Conservation (phyloP, 192 early-diverging fungal species). For the Fimicolochytrium jonesii region DNA sequence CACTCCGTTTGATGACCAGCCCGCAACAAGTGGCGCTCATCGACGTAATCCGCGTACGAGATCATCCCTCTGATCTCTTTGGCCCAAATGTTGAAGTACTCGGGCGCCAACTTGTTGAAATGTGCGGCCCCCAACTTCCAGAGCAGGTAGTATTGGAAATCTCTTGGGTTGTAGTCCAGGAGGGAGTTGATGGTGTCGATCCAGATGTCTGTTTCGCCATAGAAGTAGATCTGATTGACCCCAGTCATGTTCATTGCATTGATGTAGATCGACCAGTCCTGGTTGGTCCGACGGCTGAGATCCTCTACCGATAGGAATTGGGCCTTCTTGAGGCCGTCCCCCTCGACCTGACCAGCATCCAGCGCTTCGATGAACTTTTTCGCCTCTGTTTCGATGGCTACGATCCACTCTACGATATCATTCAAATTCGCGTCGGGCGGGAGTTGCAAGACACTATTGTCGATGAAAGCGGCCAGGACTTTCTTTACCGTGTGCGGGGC, state of each 20-base stretch:
- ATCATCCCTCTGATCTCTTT: constrained; percentile 5
- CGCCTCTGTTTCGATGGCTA: constrained; percentile 15
- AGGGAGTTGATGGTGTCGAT: constrained; percentile 18
- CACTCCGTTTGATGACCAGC: constrained; percentile 35
- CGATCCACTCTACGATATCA: constrained; percentile 20
- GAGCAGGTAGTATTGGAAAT: constrained; percentile 32
- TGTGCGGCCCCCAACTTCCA: constrained; percentile 37
- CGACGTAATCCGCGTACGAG: no score
- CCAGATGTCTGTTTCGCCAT: constrained; percentile 28
- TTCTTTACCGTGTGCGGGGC: constrained; percentile 8
- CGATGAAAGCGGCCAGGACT: constrained; percentile 22
- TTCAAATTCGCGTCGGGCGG: constrained; percentile 6
- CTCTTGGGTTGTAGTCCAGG: background rate
- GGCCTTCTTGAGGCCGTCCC: background rate
- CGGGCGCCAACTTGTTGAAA: constrained; percentile 35
- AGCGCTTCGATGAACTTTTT: constrained; percentile 23
- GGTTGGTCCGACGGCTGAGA: constrained; percentile 19
- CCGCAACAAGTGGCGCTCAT: no score
- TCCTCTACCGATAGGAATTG: constrained; percentile 29
- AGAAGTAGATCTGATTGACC: constrained; percentile 30
- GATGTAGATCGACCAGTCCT: constrained; percentile 30
- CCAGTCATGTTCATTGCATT: constrained; percentile 20
- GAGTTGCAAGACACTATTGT: constrained; percentile 5
- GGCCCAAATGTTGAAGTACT: constrained; percentile 34
- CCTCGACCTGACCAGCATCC: constrained; percentile 1